Evolutionary conservation across 768 basidiomycete species (phyloP), one percentile per base, ranked within the genome.

Genomic region (Lentinula sp.): DNA sequence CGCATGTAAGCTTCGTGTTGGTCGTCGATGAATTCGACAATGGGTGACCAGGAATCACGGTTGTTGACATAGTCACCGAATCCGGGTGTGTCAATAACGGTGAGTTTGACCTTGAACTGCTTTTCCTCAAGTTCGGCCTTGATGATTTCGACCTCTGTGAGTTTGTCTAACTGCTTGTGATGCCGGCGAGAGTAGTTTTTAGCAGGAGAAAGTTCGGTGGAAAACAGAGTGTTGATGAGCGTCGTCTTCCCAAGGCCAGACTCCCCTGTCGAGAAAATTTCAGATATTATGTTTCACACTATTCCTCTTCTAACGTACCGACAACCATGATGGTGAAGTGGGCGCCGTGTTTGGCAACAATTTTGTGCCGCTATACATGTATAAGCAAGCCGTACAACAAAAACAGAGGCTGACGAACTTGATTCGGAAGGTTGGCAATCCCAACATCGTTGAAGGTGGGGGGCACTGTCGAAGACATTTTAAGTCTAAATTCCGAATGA

Each of bases 11-110:
- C 89, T 71, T 96, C 93, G 71, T 94, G 93, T 76, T 94, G 92
- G 80, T 94, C 93, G 72, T 94, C 92, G 66, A 97, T 95, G 75
- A 98, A 98, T 75, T 99, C 96, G 71, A 99, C 88, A 67, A 99
- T 98, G 58, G 97, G 97, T 32, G 85, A 83, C 97, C 97, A 99
- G 18, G 93, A 95, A 75, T 98, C 97, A 60, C 93, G 86, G 84
- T 99, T 99, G 91, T 99, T 99, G 78, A 99, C 96, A 70, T 98
- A 98, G 89, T 99, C 97, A 40, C 97, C 97, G 65, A 98, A 99
- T 32, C 97, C 97, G 59, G 97, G 97, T 10, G 96, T 98, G 75
- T 99, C 97, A 65, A 99, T 96, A 72, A 98, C 97, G 16, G 91
- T 95, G 65, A 99, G 86, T 82, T 98, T 98, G 81, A 98, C 95